Base-by-base conservation (phyloP, 2,329 filamentous ascomycete genomes). In the Curvularia lunata region DNA sequence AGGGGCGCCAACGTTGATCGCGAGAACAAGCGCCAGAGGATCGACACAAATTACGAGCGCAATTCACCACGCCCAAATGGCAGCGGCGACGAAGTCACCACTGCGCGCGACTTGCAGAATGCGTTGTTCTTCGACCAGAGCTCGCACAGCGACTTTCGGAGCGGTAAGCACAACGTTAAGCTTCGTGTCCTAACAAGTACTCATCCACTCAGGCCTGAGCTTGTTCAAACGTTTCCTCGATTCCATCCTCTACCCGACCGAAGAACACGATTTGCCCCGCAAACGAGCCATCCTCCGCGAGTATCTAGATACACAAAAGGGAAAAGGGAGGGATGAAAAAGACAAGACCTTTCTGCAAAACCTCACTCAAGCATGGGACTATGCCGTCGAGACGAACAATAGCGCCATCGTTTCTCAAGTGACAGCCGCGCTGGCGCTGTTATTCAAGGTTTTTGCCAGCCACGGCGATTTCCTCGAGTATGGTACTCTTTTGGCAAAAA, bases 281-380 rank as follows among this genome's bases (percentile, higher is more conserved):
- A 77, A 86, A 82, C 73, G 78, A 78, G 72, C 78, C 37, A 88
- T 94, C 51, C 79, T 94, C 30, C 83, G 83, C 63, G 86, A 91
- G 64, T 95, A 89, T 72, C 84, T 95, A 48, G 83, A 87, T 43
- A 79, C 81, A 43, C 84, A 87, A 70, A 83, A 81, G 58, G 79
- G 81, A 18, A 76, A 76, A 59, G 77, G 76, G 49, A 72, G 76
- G 18, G 79, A 80, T 30, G 85, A 87, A 37, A 84, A 85, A 51
- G 82, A 85, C 52, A 81, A 85, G 6, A 81, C 88, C 23, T 91
- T 88, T 66, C 84, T 98, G 28, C 80, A 84, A 2, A 91, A 97
- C 68, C 80, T 98, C 38, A 90, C 96, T 78, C 90, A 96, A 68
- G 92, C 88, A 58, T 98, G 94, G 94, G 88, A 87, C 47, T 92